Evolutionary conservation across 257 asterid species (phyloP), one percentile per base, ranked within the genome.

Genomic region (Scutellaria minor): DNA sequence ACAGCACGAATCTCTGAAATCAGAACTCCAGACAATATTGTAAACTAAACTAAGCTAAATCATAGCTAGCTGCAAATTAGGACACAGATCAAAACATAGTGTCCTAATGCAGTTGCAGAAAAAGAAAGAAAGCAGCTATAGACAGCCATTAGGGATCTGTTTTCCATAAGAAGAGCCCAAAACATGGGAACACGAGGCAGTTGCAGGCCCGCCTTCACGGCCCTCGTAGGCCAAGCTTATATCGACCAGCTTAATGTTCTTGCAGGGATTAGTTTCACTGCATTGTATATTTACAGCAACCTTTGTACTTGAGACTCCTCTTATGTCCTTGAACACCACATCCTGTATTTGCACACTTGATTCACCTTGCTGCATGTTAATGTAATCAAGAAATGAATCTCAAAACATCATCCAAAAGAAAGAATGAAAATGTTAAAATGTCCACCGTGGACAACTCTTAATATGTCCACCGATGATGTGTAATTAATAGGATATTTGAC

Each of bases 341-440:
- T 89, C 78, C 44, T 79, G 48, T 66, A 91, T 83, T 65, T 83
- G 87, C n/a, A 89, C 97, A 39, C 47, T 75, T 0, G 88, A 82
- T 9, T 70, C 54, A 5, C 70, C 83, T 87, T 2, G 5, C 37
- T 31, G 37, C 37, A 31, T 31, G 37, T 31, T 2, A 31, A 31
- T 83, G 65, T 24, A 51, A 13, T 22, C 13, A 57, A 67, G 46
- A 73, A 15, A 12, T 11, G 37, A 46, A 9, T 10, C 2, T 47
- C 53, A 12, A 10, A 10, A 10, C 27, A 24, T 24, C 27, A 24
- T 24, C 27, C 27, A 24, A 24, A 24, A 24, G 27, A 24, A 24
- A 24, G 27, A 24, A 24, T 24, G 18, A 24, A 24, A 24, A 24
- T 24, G 2, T 24, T 24, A 24, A 24, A 24, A 24, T 24, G 27